Base-by-base conservation (phyloP, 805 yeast genomes). In the Saccharomyces jurei region DNA sequence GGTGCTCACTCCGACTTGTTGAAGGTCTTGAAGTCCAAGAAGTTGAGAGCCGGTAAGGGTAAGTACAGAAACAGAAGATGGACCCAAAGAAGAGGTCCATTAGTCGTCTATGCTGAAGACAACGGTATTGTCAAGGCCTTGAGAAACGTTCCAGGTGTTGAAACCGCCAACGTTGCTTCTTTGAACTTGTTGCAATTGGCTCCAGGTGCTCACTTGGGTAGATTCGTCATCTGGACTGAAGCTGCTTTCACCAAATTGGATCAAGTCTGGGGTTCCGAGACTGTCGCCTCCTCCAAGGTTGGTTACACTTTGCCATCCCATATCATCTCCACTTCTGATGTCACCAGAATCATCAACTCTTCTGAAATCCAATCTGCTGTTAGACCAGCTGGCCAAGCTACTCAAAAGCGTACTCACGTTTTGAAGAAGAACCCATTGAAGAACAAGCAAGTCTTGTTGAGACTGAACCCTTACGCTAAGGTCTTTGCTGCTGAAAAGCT, bases 141-240 rank as follows among this genome's bases (percentile, higher is more conserved):
- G 86, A 91, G 98, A 88, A 94, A 94, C 89, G 81, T 94, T 68
- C 99, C 99, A 79, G 99, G 99, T 87, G 98, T 94, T 68, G 99
- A 94, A 83, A 85, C 96, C 73, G 84, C 92, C 71, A 81, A 85
- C 77, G 99, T 94, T 71, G 81, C 86, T 71, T 81, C 91, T 74
- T 84, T 94, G 73, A 94, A 94, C 81, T 83, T 94, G 72, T 86
- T 94, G 77, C 98, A 92, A 83, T 87, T 94, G 74, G 99, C 99
- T 71, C 99, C 99, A 79, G 99, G 99, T 87, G 96, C 98, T 75
- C 99, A 94, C 84, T 82, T 94, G 73, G 99, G 99, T 83, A 91
- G 99, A 86, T 94, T 94, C 74, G 87, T 94, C 74, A 89, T 94
- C 89, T 94, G 99, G 99, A 91, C 99, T 74, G 96, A 91, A 83